A percentile compares a stretch with the other conserved stretches of the same genome.
These are phyloP conservation scores for Sporormia fimetaria DNA, from an alignment of 495 filamentous ascomycete genomes.

Conservation along the genomic window DNA sequence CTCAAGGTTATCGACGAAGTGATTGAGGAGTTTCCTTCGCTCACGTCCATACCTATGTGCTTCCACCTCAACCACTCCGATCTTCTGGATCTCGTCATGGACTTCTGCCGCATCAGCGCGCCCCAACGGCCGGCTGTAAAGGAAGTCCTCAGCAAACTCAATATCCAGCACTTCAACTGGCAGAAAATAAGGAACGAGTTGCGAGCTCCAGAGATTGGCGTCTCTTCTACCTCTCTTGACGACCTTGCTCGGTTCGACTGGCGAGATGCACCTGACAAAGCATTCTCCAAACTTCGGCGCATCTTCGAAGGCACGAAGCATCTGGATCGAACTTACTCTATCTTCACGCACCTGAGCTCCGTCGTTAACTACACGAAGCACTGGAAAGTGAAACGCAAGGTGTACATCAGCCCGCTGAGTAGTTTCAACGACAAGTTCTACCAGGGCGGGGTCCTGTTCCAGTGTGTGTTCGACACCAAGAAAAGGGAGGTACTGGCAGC, in stretches of 20 bases:
- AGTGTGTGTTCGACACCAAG: conserved; percentile 83
- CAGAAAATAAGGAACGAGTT: conserved; percentile 76
- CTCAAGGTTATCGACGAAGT: conserved; percentile 93
- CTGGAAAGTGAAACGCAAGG: conserved; percentile 61
- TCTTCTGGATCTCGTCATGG: conserved; percentile 72
- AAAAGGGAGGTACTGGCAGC: conserved; percentile 79
- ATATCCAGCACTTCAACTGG: conserved; percentile 73
- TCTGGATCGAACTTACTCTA: conserved; percentile 53
- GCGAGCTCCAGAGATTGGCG: conserved; percentile 62
- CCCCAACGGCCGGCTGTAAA: conserved; percentile 60
- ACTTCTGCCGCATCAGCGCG: conserved; percentile 67
- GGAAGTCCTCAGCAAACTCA: conserved; percentile 77
- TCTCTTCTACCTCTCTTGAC: conserved; percentile 82
- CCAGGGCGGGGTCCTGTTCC: conserved; percentile 74
- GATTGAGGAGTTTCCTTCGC: conserved; percentile 65
- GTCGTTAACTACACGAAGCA: conserved; percentile 64
- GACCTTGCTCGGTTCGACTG: conserved; percentile 88
- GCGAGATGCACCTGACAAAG: conserved; percentile 61
- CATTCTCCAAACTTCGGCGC: conserved; percentile 55
- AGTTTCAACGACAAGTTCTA: conserved; percentile 93
- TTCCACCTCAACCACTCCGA: conserved; percentile 88
- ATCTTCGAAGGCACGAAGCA: conserved; percentile 63
- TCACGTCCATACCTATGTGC: conserved; percentile 62
- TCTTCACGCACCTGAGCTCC: conserved; percentile 66
- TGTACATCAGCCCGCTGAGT: conserved; percentile 75